Base-by-base conservation (phyloP, 768 basidiomycete genomes). In the Tulasnella sp. region DNA sequence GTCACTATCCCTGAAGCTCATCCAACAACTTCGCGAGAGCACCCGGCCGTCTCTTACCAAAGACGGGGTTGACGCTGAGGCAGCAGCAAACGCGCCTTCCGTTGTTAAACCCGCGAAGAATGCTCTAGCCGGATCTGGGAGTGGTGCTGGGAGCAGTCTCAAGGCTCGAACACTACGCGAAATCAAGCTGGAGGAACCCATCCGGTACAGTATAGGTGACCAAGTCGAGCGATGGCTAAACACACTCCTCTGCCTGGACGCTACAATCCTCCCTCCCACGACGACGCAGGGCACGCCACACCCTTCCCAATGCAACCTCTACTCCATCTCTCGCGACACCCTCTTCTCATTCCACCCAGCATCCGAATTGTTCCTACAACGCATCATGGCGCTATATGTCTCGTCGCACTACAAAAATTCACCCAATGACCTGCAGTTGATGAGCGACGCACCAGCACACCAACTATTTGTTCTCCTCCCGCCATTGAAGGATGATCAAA, bases 321-420 rank as follows among this genome's bases (percentile, higher is more conserved):
- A 86, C 78, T 90, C 93, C 70, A 91, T 99, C 66, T 88, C 86
- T 68, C 79, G 96, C 49, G 96, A 99, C 70, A 96, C 96, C 0
- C 76, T 98, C 29, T 99, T 99, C 78, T 91, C 88, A 65, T 98
- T 86, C 73, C 93, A 99, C 69, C 91, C 94, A 2, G 96, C 94
- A 7, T 89, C 87, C n/a, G 96, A 99, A 71, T 78, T 89, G 30
- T 99, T 99, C 76, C 79, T 99, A 27, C 96, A 99, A 72, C 82
- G 94, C 34, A 93, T 98, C 86, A 96, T 97, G 93, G 85, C 90
- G 17, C 78, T 98, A 1, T 99, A 97, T 71, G 95, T 98, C 53
- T 90, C 96, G 0, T 88, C 86, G 52, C 96, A 99, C 70, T 99
- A 99, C 76, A 99, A 99, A 73, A 99, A 98, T 71, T 90, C 94